Evolutionary conservation across 2,329 filamentous ascomycete genomes (phyloP).

Genomic region (Aspergillus aculeatinus): DNA sequence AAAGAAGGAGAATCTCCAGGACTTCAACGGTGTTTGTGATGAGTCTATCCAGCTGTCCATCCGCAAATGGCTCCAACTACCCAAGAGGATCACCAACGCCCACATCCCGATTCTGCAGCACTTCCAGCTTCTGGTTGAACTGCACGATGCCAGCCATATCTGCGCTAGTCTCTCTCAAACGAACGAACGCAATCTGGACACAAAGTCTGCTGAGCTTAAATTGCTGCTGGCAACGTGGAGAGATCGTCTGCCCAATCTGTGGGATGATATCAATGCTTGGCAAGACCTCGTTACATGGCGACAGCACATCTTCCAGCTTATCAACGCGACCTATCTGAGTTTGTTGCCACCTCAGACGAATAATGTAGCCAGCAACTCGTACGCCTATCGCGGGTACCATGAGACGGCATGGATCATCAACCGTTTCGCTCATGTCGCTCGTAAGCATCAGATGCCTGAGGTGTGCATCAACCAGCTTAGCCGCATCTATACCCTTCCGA

Average conservation of each 20-base stretch:
- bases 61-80: constrained; percentile 98
- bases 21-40: constrained; percentile 89
- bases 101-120: constrained; percentile 94
- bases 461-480: constrained; percentile 97
- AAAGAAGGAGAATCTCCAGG: constrained; percentile 73
- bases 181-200: constrained; percentile 79
- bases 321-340: constrained; percentile 89
- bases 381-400: constrained; percentile 94
- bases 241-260: constrained; percentile 91
- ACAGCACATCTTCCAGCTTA: constrained; percentile 96
- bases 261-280: constrained; percentile 99
- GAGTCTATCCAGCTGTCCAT: constrained; percentile 97
- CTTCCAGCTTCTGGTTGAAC: constrained; percentile 95
- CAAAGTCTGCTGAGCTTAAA: constrained; percentile 94
- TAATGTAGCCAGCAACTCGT: constrained; percentile 85
- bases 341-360: constrained; percentile 77
- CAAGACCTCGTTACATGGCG: constrained; percentile 99
- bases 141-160: constrained; percentile 96
- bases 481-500: constrained; percentile 96
- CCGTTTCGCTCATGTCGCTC: constrained; percentile 92
- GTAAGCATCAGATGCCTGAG: constrained; percentile 93
- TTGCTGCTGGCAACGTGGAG: constrained; percentile 91
- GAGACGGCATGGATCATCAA: constrained; percentile 99
- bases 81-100: constrained; percentile 85
- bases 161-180: constrained; percentile 87